Evolutionary conservation across 148 eudicot genomes (phyloP).

Genomic region (Rhododendron griersonianum): DNA sequence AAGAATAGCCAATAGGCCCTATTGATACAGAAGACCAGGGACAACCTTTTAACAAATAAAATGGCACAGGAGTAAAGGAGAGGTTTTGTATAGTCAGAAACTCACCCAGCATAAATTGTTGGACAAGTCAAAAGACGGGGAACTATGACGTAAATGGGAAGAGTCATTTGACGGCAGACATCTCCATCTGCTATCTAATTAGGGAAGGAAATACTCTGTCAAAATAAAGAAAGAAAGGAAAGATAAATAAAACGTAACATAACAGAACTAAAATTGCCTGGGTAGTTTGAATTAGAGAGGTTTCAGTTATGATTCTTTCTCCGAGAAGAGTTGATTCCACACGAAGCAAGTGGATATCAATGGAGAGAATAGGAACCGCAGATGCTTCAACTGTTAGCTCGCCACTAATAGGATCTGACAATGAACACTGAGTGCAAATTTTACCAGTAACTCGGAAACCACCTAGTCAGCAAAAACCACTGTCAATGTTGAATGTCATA

Average conservation of each 20-base stretch:
- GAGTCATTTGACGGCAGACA: conserved; percentile 49
- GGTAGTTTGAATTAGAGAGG: conserved; percentile 62
- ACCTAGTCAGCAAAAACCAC: conserved; percentile 27
- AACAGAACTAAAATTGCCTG: conserved; percentile 38
- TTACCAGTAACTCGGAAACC: conserved; percentile 64
- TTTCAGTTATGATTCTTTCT: conserved; percentile 56
- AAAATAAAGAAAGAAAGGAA: background rate
- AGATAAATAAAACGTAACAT: background rate
- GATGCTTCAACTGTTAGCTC: conserved; percentile 76
- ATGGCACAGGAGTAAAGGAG: background rate
- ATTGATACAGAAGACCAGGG: background rate
- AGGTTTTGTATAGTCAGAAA: background rate
- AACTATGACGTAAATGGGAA: conserved; percentile 63
- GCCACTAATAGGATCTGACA: conserved; percentile 54
- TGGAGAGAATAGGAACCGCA: conserved; percentile 58
- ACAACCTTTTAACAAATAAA: background rate
- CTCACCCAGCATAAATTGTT: conserved; percentile 72
- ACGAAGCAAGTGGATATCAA: conserved; percentile 69
- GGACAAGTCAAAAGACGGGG: conserved; percentile 83
- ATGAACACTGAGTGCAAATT: conserved; percentile 59
- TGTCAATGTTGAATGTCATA: background rate
- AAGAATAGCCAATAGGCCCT: background rate
- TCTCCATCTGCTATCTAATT: conserved; percentile 84
- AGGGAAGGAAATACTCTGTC: conserved; percentile 2
- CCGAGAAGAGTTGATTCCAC: conserved; percentile 76